phyloP scores from a whole-genome alignment of 2,329 filamentous ascomycete genomes.

The Hymenotorrendiella dingleyae region DNA sequence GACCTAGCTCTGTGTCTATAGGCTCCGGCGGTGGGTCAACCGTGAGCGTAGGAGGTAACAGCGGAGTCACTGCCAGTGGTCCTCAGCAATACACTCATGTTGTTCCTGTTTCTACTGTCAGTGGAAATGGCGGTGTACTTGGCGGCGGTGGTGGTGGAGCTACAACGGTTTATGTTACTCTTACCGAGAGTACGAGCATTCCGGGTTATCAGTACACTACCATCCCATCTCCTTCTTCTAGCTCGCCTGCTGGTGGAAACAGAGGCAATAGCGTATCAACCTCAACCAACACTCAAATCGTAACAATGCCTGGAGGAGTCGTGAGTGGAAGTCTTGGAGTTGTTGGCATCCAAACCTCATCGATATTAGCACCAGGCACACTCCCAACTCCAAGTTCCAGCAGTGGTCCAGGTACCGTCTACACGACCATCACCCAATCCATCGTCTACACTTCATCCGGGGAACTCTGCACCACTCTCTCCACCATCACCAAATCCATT shows the following conservation, averaged over 20 bases:
- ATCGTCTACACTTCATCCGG: too few relatives aligned
- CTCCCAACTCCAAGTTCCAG: neutral
- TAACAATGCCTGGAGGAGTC: neutral
- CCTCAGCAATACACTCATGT: neutral
- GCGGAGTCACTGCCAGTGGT: neutral
- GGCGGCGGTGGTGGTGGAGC: neutral
- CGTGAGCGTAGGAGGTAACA: neutral
- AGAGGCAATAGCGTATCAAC: neutral
- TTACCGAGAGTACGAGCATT: neutral
- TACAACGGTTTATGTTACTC: neutral
- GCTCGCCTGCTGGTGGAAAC: neutral
- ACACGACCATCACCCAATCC: too few relatives aligned
- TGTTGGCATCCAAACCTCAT: too few relatives aligned
- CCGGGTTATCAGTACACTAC: neutral
- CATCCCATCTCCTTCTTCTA: neutral
- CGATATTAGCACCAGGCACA: too few relatives aligned
- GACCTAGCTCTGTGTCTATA: too few relatives aligned
- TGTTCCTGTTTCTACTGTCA: neutral
- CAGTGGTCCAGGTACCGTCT: too few relatives aligned
- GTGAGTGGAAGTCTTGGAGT: too few relatives aligned
- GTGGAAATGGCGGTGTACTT: neutral
- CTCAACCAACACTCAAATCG: too few relatives aligned
- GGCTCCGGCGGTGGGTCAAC: too few relatives aligned
- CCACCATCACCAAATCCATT: too few relatives aligned
- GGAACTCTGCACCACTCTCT: too few relatives aligned